Percentiles rank a stretch among this genome's conserved stretches.
Evolutionary conservation across 75 land plant species (phyloP).

Genomic region (Cupressus sempervirens): DNA sequence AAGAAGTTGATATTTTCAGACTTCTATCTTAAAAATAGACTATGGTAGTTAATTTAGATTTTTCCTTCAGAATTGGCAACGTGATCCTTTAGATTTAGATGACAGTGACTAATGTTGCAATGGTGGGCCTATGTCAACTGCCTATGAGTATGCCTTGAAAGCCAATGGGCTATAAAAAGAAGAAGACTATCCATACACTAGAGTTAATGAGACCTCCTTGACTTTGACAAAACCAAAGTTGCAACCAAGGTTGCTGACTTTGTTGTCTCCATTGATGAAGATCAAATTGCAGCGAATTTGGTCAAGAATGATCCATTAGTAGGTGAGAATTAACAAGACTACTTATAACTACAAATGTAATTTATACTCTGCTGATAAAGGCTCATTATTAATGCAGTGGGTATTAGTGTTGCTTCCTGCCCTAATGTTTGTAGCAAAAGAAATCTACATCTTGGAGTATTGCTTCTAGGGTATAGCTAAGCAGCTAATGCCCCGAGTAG

Average conservation of each 20-base stretch:
- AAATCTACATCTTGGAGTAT: constrained; percentile 47
- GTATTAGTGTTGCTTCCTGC: constrained; percentile 61
- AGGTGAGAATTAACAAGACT: constrained; percentile 21
- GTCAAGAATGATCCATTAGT: constrained; percentile 62
- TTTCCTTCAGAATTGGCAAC: too few species aligned
- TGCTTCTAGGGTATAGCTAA: constrained; percentile 55
- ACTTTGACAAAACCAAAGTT: constrained; percentile 39
- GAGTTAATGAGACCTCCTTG: constrained; percentile 41
- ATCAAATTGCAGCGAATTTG: constrained; percentile 58
- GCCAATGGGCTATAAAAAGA: constrained; percentile 62
- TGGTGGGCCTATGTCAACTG: too few species aligned
- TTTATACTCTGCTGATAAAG: not conserved
- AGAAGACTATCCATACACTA: constrained; percentile 60
- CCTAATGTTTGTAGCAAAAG: constrained; percentile 48
- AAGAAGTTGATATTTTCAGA: too few species aligned
- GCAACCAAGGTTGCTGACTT: constrained; percentile 55
- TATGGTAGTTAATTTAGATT: too few species aligned
- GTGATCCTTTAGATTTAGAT: too few species aligned
- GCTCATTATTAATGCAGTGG: constrained; percentile 32
- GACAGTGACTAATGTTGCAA: too few species aligned
- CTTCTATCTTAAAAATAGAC: too few species aligned
- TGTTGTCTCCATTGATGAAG: constrained; percentile 55
- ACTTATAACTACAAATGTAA: not conserved
- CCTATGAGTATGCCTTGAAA: constrained; percentile 43
- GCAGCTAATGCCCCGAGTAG: constrained; percentile 43